Base-by-base conservation (phyloP, 2,329 filamentous ascomycete species). In the Pseudofabraea citricarpa region DNA sequence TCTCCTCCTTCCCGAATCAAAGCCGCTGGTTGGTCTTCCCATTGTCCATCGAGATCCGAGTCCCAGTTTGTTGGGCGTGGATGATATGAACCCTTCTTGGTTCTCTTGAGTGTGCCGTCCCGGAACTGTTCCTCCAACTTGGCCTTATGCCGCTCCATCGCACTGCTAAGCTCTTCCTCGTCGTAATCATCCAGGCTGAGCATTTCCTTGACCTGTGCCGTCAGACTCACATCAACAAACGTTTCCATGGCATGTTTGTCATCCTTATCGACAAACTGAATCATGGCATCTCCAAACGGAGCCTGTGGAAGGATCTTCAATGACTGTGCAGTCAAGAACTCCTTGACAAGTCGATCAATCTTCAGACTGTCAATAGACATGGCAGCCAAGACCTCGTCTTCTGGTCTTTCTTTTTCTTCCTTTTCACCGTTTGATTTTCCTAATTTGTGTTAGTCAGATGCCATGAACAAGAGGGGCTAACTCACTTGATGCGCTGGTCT, bases 231-330 rank as follows among this genome's bases (percentile, higher is more conserved):
- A 18, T 76, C 78, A 8, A 91, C 83, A 55, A 91, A 91, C 33
- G 81, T 71, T 58, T 90, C 82, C 82, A 97, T 89, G 3, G 89
- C 89, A 56, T 93, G 83, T 60, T 90, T 95, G 68, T 98, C 93
- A 53, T 95, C 89, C 54, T 97, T 97, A 61, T 90, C 83, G 20
- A 98, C 89, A 56, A 93, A 98, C 48, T 95, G 87, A 36, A 83
- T 84, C 5, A 98, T 89, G 0, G 93, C 93, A 58, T 97, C 90
- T 13, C 90, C 87, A 58, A 98, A 96, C 0, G 85, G 86, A 22
- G 90, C 93, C 56, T 95, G 88, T 0, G 93, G 93, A 0, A 98
- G 74, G 38, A 98, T 93, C 45, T 90, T 95, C 23, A 98, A 77
- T 0, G 88, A 90, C 57, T 97, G 90, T 0, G 87, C 86, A 0